Percentiles rank a stretch among this genome's conserved stretches.
These are phyloP conservation scores for Suillus weaverae DNA, from an alignment of 768 basidiomycete genomes.

Conservation along the genomic window DNA sequence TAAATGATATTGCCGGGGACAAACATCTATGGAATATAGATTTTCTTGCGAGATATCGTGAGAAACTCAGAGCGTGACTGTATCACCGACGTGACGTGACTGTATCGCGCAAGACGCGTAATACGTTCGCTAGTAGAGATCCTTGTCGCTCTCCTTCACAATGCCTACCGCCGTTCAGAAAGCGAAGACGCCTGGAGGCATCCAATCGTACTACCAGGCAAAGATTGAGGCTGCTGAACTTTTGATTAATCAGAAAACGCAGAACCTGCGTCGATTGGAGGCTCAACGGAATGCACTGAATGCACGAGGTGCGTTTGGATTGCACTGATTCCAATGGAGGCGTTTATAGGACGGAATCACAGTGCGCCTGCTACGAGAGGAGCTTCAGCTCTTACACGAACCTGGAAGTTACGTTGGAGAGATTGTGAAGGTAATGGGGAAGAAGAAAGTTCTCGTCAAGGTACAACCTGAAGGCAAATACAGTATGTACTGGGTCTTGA, in stretches of 20 bases:
- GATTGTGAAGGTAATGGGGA: conserved; percentile 98
- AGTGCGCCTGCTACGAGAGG: conserved; percentile 91
- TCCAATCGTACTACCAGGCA: conserved; percentile 91
- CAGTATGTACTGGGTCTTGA: conserved; percentile 56
- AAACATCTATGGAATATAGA: neutral
- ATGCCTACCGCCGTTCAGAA: conserved; percentile 42
- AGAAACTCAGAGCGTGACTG: neutral
- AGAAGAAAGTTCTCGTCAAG: conserved; percentile 97
- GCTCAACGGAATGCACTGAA: conserved; percentile 97
- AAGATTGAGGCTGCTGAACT: conserved; percentile 95
- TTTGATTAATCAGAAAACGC: conserved; percentile 93
- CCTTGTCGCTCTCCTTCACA: conserved; percentile 1
- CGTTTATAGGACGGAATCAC: conserved; percentile 4
- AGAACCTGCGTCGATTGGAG: conserved; percentile 92
- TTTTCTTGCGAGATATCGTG: neutral
- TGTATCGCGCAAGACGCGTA: conserved; percentile 4
- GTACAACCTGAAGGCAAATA: conserved; percentile 99
- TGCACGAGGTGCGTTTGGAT: conserved; percentile 68
- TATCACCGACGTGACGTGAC: neutral
- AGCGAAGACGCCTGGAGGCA: conserved; percentile 54
- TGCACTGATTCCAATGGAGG: neutral
- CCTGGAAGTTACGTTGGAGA: conserved; percentile 98
- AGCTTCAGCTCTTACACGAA: conserved; percentile 89
- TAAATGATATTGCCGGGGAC: neutral
- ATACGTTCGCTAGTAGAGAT: neutral